Base-by-base conservation (phyloP, 2,329 filamentous ascomycete genomes). In the Pseudohalonectria lignicola region DNA sequence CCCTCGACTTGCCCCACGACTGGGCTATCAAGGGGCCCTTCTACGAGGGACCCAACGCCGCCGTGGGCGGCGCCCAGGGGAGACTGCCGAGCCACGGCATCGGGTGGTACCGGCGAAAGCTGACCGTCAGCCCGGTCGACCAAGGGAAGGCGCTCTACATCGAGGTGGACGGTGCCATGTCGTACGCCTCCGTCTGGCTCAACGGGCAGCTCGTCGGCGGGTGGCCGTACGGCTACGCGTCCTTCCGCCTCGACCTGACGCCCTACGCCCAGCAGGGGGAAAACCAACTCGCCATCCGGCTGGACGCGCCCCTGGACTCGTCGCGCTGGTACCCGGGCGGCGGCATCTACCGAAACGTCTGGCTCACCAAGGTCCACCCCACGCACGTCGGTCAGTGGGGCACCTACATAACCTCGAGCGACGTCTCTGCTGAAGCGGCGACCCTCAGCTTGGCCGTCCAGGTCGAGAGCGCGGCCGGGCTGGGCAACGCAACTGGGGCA, bases 281-380 rank as follows among this genome's bases (percentile, higher is more conserved):
- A 2, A 67, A 73, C 37, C 41, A 55, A 17, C 51, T 73, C 1
- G 68, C 69, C 3, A 65, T 74, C 25, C 64, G 69, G 2, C 45
- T 72, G 4, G 67, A 74, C 36, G 70, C 72, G 42, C 53, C 60
- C 0, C 33, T 60, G 1, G 54, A 66, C 11, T 66, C 60, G 5
- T 66, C 69, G 5, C 60, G 69, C 11, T 74, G 67, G 67, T 74
- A 73, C 43, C 69, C 69, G 5, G 68, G 69, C n/a, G 69, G 55
- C 18, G 69, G 69, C 2, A 52, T 74, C n/a, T 73, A 72, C 47
- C 62, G 69, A 4, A 67, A 69, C 41, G 56, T 74, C 4, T 75
- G 69, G 69, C 57, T 75, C 13, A 61, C 64, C 26, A 71, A 66
- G 40, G 62, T 64, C 10, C 51, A 63, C 26, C 49, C 59, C 1